A percentile compares a stretch with the other conserved stretches of the same genome.
Evolutionary conservation across 2,329 filamentous ascomycete species (phyloP).

Genomic region (Colletotrichum shisoi): DNA sequence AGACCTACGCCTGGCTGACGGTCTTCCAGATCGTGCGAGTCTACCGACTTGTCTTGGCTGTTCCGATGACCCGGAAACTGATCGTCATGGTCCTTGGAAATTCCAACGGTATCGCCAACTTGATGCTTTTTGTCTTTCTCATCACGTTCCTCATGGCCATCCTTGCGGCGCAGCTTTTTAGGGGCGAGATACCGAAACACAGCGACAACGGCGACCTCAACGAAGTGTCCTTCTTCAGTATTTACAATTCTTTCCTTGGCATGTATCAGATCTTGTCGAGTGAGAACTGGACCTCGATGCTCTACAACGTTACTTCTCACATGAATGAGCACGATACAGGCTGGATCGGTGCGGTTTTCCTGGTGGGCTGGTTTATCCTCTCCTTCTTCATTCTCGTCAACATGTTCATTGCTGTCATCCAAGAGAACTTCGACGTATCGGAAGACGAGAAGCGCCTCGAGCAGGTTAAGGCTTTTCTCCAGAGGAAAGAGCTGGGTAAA

Average conservation of each 20-base stretch:
- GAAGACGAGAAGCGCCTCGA: constrained; percentile 97
- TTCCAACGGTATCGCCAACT: constrained; percentile 86
- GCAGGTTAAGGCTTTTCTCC: constrained; percentile 93
- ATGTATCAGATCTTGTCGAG: constrained; percentile 98
- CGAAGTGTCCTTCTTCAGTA: constrained; percentile 81
- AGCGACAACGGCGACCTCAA: constrained; percentile 69
- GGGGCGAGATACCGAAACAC: constrained; percentile 77
- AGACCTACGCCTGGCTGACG: constrained; percentile 84
- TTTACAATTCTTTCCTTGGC: constrained; percentile 94
- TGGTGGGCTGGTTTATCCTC: constrained; percentile 95
- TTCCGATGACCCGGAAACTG: constrained; percentile 85
- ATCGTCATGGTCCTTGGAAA: constrained; percentile 91
- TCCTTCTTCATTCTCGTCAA: constrained; percentile 96
- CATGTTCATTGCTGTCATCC: constrained; percentile 99
- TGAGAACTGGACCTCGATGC: constrained; percentile 90
- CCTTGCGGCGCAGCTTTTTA: constrained; percentile 90
- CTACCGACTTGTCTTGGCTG: constrained; percentile 89
- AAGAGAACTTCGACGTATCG: constrained; percentile 98
- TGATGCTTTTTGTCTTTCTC: constrained; percentile 95
- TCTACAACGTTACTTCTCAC: constrained; percentile 81
- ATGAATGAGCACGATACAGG: constrained; percentile 73
- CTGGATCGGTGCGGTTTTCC: constrained; percentile 91
- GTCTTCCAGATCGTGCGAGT: constrained; percentile 92
- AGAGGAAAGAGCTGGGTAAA: constrained; percentile 83
- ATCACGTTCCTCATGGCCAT: constrained; percentile 94